Base-by-base conservation (phyloP, 2,329 filamentous ascomycete genomes). In the Talaromyces verruculosus region DNA sequence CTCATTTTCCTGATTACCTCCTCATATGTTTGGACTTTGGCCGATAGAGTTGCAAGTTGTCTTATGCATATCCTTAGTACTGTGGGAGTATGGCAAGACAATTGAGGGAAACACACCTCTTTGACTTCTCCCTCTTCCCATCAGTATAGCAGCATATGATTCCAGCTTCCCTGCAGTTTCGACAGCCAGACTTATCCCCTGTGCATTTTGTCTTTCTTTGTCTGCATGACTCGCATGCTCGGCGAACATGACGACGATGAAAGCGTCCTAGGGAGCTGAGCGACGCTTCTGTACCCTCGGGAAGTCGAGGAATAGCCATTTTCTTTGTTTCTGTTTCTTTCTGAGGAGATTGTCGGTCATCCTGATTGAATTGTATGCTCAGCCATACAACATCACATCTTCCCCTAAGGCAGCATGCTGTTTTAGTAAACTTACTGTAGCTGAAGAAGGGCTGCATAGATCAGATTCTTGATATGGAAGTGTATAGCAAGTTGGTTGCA, bases 131-230 rank as follows among this genome's bases (percentile, higher is more conserved):
- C 69, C 79, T 72, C 70, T 81, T 82, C 5, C 79, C 79, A 71
- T 81, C 79, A 15, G 78, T 80, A 69, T 82, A 82, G 65, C 75
- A 78, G 68, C 80, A 82, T 41, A 75, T 72, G 28, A 80, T 77
- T n/a, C 77, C 77, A 57, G 77, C 76, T 61, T 81, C 79, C 53
- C 75, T 72, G 65, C 80, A 82, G 63, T 81, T 80, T 51, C 76
- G 72, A 51, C 80, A 82, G 3, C 76, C 75, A 35, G 79, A 79
- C 63, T 78, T 76, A 63, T 82, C 80, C 19, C 80, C 80, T 30
- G 78, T 79, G 66, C 80, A 82, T 69, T 81, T 82, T 41, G 78
- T 81, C 69, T 82, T 82, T 51, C 79, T 75, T 65, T 78, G 75
- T 25, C 80, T 75, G 67, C 80, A 82, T n/a, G 77, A 77, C 65